Percentiles rank a stretch among this genome's conserved stretches.
Evolutionary conservation across 2,329 filamentous ascomycete genomes (phyloP).

Genomic region (Cladosporium sp.): DNA sequence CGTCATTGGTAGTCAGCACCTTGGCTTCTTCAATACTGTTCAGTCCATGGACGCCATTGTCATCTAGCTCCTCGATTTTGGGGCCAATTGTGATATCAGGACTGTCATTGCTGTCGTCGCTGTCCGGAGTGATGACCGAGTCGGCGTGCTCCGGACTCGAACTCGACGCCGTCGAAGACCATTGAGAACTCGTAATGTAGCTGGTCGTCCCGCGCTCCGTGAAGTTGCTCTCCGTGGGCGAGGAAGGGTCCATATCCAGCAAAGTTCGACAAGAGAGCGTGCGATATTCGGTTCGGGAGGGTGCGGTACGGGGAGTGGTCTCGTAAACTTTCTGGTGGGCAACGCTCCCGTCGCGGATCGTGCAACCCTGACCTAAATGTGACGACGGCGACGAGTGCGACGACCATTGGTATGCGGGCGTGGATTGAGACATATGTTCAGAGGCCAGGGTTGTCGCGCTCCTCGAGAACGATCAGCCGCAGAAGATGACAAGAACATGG

Average conservation of each 20-base stretch:
- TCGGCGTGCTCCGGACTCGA: constrained; percentile 25
- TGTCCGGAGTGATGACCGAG: constrained; percentile 26
- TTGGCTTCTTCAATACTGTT: constrained; percentile 33
- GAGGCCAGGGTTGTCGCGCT: background rate
- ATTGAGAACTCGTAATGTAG: constrained; percentile 23
- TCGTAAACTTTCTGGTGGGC: constrained; percentile 18
- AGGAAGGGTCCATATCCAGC: constrained; percentile 18
- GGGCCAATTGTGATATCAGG: constrained; percentile 44
- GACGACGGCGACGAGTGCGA: background rate
- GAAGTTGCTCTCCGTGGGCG: constrained; percentile 15
- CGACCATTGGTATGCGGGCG: constrained; percentile 13
- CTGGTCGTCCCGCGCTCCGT: constrained; percentile 4
- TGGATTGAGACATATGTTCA: constrained; percentile 8
- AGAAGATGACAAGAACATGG: constrained; percentile 4
- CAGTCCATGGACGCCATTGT: constrained; percentile 42
- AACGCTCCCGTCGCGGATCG: constrained; percentile 18
- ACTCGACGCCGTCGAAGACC: constrained; percentile 22
- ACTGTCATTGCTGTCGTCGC: constrained; percentile 27
- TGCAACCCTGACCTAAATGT: constrained; percentile 11
- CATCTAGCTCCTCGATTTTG: constrained; percentile 57
- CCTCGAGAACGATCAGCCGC: constrained; percentile 10
- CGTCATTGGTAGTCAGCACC: constrained; percentile 32
- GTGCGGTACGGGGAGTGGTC: constrained; percentile 17
- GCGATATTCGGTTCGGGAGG: constrained; percentile 17
- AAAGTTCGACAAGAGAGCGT: constrained; percentile 12